Evolutionary conservation across 176 grass and related monocot species (phyloP), one percentile per base, ranked within the genome.

Genomic region (Aegilops umbellulata): DNA sequence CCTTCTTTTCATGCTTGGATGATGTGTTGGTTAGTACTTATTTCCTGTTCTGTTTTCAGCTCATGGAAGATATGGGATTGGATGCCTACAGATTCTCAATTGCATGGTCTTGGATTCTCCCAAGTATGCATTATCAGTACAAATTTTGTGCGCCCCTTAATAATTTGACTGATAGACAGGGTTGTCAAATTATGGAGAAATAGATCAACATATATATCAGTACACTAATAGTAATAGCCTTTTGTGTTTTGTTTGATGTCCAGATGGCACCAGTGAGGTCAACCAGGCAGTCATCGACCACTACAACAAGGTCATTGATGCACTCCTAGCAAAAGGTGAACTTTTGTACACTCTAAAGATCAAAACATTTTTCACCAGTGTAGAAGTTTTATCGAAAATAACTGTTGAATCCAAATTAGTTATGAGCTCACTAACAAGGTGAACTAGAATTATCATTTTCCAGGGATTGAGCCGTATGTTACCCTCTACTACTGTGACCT

Each of bases 31-130:
- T n/a, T n/a, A n/a, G n/a, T n/a, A n/a, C n/a, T n/a, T n/a, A n/a
- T n/a, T n/a, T n/a, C n/a, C n/a, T n/a, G n/a, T n/a, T n/a, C n/a
- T n/a, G n/a, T n/a, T n/a, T n/a, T n/a, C n/a, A n/a, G n/a, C 93
- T 92, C 38, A 95, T 95, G 90, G 78, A 74, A 68, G 90, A 95
- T 38, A 92, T 95, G 90, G 93, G 93, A 49, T 82, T 95, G 93
- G 93, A 95, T 84, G 93, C 90, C 58, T 95, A 95, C 47, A 86
- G 93, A 80, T 95, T 95, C 76, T 95, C 93, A 53, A 90, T 95
- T 30, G 88, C 93, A 81, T 95, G 93, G 93, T 74, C 93, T 8
- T 79, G 93, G 16, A 92, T 95, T 90, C 86, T 90, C 34, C 88
- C 88, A 74, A 92, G 93, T 95, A 83, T 4, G 72, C 42, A 75